Conservation (phyloP, 225 moss, liverwort and hornwort genomes). For the Pseudisothecium myosuroides region DNA sequence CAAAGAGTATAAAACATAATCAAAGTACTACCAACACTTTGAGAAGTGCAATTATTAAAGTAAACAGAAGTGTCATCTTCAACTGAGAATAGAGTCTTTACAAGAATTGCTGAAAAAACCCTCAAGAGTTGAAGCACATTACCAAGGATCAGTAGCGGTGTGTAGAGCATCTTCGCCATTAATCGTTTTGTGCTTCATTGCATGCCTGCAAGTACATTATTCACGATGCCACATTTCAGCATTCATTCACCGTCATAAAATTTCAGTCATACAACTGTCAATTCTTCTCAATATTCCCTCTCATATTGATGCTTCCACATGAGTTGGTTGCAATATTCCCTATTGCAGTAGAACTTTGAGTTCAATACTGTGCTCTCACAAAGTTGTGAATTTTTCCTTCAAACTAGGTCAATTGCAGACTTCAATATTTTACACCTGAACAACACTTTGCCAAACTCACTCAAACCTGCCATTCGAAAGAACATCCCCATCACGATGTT, state of each 20-base stretch:
- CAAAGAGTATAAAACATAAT: background rate
- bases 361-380: background rate
- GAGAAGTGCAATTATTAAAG: no score
- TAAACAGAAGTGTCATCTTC: no score
- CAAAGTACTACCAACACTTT: no score
- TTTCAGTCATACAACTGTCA: no score
- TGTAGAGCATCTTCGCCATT: background rate
- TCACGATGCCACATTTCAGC: background rate
- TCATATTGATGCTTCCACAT: background rate
- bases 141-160: background rate
- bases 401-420: background rate
- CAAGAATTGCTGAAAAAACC: no score
- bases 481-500: background rate
- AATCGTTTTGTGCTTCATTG: no score
- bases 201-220: background rate
- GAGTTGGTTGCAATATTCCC: no score
- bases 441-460: no score
- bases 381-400: background rate
- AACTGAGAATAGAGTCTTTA: no score
- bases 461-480: no score
- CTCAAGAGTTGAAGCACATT: no score
- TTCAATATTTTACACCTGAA: background rate
- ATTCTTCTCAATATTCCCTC: background rate
- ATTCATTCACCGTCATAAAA: background rate
- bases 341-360: background rate